Percentiles rank a stretch among this genome's conserved stretches.
These are phyloP conservation scores for Orbilia blumenaviensis DNA, from an alignment of 2,329 filamentous ascomycete genomes.

Conservation along the genomic window DNA sequence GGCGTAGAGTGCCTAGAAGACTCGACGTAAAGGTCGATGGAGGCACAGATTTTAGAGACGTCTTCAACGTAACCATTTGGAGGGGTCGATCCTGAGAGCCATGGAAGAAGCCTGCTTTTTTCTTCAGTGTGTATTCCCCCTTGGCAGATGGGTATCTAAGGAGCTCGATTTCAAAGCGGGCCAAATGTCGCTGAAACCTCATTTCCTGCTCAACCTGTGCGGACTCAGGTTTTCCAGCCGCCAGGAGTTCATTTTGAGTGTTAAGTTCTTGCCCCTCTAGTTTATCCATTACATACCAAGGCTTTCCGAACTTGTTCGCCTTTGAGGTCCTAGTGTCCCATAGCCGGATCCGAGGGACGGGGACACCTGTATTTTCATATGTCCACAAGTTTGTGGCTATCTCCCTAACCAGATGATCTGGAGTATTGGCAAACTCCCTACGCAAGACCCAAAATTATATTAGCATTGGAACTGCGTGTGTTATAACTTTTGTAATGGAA, in stretches of 20 bases:
- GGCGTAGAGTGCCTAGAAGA: background rate
- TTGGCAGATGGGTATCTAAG: background rate
- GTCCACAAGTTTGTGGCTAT: conserved; percentile 41
- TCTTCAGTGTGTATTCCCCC: background rate
- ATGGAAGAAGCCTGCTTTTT: conserved; percentile 15
- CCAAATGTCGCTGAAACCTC: background rate
- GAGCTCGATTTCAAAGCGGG: conserved; percentile 27
- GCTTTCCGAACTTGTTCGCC: conserved; percentile 30
- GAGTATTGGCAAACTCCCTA: background rate
- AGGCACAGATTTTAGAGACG: background rate
- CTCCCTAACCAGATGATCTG: conserved; percentile 14
- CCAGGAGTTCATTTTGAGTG: background rate
- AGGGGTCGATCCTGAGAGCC: background rate
- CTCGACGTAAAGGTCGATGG: background rate
- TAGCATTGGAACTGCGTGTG: too few species aligned
- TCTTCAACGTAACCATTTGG: background rate
- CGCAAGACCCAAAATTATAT: background rate
- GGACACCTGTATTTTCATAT: conserved; percentile 17
- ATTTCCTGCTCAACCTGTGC: background rate
- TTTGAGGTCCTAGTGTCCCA: conserved; percentile 31
- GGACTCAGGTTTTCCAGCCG: background rate
- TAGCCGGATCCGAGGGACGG: conserved; percentile 34
- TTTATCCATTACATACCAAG: conserved; percentile 42
- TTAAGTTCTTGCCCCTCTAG: conserved; percentile 4
- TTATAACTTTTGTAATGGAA: too few species aligned